These are phyloP conservation scores for Mycena rosella DNA, from an alignment of 768 basidiomycete genomes.

Conservation along the genomic window DNA sequence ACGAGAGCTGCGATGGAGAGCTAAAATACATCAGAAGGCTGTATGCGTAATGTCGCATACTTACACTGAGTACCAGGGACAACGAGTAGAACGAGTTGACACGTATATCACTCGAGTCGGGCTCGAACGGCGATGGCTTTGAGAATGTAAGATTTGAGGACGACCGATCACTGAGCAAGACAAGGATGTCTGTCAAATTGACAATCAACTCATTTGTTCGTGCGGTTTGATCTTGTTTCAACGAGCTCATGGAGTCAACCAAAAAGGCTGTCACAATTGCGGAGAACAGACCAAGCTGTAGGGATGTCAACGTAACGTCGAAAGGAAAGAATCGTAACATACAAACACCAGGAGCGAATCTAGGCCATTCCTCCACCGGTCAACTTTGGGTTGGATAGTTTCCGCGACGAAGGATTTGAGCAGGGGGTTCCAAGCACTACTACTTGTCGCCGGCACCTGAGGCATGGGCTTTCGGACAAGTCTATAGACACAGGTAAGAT, in stretches of 20 bases:
- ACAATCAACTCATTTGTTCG: constrained; percentile 17
- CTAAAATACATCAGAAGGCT: constrained; percentile 3
- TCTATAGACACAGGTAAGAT: not conserved
- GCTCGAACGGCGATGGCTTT: constrained; percentile 6
- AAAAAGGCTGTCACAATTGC: constrained; percentile 37
- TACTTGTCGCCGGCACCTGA: constrained; percentile 34
- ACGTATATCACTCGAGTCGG: constrained; percentile 24
- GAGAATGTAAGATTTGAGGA: not conserved
- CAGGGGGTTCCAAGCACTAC: constrained; percentile 34
- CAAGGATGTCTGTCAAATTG: constrained; percentile 23
- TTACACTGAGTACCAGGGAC: constrained; percentile 33
- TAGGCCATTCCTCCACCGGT: constrained; percentile 27
- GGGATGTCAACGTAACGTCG: not conserved
- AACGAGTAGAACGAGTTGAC: constrained; percentile 34
- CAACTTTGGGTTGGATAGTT: constrained; percentile 25
- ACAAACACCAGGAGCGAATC: constrained; percentile 35
- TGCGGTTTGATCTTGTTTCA: constrained; percentile 12
- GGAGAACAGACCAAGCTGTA: constrained; percentile 36
- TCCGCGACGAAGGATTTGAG: constrained; percentile 23
- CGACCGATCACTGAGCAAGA: not conserved
- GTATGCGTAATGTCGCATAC: not conserved
- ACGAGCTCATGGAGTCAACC: constrained; percentile 20
- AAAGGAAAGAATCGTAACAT: not conserved
- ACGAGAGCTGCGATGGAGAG: constrained; percentile 34
- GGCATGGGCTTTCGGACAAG: constrained; percentile 9